Evolutionary conservation across 495 filamentous ascomycete species (phyloP), one percentile per base, ranked within the genome.

Genomic region (Platismatia glauca): DNA sequence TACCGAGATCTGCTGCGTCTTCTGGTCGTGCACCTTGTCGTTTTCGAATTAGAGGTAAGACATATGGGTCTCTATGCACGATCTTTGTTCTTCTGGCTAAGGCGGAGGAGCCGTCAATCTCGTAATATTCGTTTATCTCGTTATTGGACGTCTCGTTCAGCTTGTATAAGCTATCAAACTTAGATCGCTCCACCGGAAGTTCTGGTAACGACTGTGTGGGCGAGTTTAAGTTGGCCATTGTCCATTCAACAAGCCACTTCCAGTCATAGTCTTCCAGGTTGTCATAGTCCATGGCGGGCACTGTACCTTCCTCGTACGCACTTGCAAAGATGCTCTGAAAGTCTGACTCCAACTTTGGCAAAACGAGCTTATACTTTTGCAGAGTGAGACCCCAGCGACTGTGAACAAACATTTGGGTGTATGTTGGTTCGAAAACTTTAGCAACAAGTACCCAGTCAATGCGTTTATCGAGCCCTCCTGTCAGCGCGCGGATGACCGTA

Each of bases 201-300:
- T 82, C 76, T 2, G 77, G 80, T 11, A 69, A 72, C 60, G 76
- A 70, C 34, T 70, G 56, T 15, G 69, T 70, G 31, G 77, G 75
- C 27, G 78, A 63, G 44, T 81, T 77, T 8, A 84, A 64, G 55
- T 79, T 78, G 18, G 75, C 71, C 48, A 72, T 72, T 20, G 83
- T 83, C 94, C 94, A 98, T 16, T 87, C 79, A 34, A 95, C 80
- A 15, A 96, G 69, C 43, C 70, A 72, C 35, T 79, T 76, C 89
- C 94, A 95, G 69, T 96, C 86, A 67, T 95, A 95, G 15, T 74
- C 77, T 38, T 83, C 75, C 7, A 90, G 76, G 64, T 95, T 72
- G 43, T 85, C 74, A 64, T 84, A 93, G 71, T 96, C 79, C 37
- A 99, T 79, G 3, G 75, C 68, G 3, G 88, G 86, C 0, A 97